These are phyloP conservation scores for Neopestalotiopsis rosae DNA, from an alignment of 2,329 filamentous ascomycete species.

Conservation along the genomic window DNA sequence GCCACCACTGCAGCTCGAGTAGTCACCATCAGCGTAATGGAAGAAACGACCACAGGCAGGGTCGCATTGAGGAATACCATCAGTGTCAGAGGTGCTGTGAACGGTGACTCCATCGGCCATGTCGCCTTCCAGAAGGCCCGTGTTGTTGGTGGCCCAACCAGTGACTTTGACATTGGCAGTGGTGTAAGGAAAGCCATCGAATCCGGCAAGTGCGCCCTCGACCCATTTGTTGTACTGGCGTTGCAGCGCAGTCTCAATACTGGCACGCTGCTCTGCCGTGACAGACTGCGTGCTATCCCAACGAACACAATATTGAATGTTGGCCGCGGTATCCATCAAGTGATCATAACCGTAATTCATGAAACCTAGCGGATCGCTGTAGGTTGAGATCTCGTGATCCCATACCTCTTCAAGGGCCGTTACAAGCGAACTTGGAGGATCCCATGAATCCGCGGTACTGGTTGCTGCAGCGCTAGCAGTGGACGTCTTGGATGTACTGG, in stretches of 20 bases:
- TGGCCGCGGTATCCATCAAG: constrained; percentile 18
- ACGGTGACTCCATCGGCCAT: constrained; percentile 8
- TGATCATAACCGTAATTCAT: constrained; percentile 17
- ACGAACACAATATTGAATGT: constrained; percentile 17
- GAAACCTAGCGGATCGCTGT: constrained; percentile 10
- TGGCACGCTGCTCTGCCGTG: constrained; percentile 14
- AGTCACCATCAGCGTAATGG: constrained; percentile 18
- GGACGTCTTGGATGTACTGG: neutral
- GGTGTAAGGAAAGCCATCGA: constrained; percentile 17
- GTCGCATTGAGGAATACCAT: constrained; percentile 17
- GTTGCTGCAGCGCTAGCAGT: constrained; percentile 4
- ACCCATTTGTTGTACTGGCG: constrained; percentile 15
- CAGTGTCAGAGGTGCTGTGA: constrained; percentile 11
- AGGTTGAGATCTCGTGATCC: constrained; percentile 17
- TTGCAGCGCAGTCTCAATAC: constrained; percentile 13
- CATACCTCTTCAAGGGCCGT: constrained; percentile 15
- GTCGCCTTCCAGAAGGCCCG: constrained; percentile 11
- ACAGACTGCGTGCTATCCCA: constrained; percentile 16
- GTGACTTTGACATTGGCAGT: constrained; percentile 15
- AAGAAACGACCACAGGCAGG: constrained; percentile 15
- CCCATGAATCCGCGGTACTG: neutral
- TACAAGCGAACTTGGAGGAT: constrained; percentile 3
- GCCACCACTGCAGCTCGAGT: constrained; percentile 18
- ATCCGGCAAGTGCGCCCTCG: constrained; percentile 13
- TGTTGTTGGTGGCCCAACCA: constrained; percentile 16